Evolutionary conservation across 2,329 filamentous ascomycete genomes (phyloP).

Genomic region (Colletotrichum tamarilloi): DNA sequence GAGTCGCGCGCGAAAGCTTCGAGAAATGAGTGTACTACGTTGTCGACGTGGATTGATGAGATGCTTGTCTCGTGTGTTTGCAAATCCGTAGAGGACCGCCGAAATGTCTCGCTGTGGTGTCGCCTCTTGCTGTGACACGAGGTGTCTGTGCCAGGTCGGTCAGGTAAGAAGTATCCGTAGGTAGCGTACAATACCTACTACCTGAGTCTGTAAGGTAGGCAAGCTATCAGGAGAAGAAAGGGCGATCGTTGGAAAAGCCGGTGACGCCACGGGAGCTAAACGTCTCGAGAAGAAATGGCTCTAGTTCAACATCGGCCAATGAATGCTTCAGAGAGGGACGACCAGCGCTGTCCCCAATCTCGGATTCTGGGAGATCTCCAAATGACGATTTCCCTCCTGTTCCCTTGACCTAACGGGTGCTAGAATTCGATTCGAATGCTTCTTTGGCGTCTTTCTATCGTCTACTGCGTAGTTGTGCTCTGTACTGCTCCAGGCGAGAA

Average conservation of each 20-base stretch:
- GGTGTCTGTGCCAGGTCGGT: slow-evolving; percentile 21
- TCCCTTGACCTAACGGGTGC: neutral
- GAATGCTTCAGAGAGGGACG: slow-evolving; percentile 22
- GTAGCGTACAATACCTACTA: no score
- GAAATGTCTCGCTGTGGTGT: slow-evolving; percentile 18
- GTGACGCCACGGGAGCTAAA: slow-evolving; percentile 28
- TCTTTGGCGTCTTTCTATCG: neutral
- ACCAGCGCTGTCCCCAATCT: slow-evolving; percentile 31
- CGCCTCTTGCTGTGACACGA: slow-evolving; percentile 20
- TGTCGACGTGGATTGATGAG: slow-evolving; percentile 4
- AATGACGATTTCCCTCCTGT: neutral
- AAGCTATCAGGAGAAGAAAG: slow-evolving; percentile 16
- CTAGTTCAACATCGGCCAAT: slow-evolving; percentile 6
- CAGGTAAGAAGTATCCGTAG: neutral
- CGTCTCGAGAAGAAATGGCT: neutral
- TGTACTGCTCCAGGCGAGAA: slow-evolving; percentile 6
- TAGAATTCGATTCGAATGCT: slow-evolving; percentile 1
- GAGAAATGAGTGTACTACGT: slow-evolving; percentile 7
- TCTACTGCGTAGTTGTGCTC: neutral
- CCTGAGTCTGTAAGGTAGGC: neutral
- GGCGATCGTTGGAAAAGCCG: slow-evolving; percentile 18
- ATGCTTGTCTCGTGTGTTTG: neutral
- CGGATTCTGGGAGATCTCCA: neutral
- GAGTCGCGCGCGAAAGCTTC: neutral
- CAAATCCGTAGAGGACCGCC: slow-evolving; percentile 8